Evolutionary conservation across 208 protist genomes (phyloP).

Genomic region (Tritrichomonas musculus): DNA sequence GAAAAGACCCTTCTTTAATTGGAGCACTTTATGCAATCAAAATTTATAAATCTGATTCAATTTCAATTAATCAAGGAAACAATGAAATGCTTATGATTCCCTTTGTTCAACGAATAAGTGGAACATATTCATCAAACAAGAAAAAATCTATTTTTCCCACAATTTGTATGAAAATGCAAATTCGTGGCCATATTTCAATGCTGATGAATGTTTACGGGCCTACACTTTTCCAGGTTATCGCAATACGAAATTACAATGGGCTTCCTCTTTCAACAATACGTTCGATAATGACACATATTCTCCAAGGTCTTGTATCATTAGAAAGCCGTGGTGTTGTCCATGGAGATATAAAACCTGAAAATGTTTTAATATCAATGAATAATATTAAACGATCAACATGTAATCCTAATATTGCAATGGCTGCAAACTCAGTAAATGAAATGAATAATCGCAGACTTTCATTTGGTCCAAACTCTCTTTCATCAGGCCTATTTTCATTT

Average conservation of each 20-base stretch:
- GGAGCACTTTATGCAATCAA: not conserved
- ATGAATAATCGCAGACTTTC: too few relatives aligned
- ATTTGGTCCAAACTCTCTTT: too few relatives aligned
- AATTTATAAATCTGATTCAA: not conserved
- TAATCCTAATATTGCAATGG: too few relatives aligned
- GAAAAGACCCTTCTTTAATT: not conserved
- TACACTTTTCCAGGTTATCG: not conserved
- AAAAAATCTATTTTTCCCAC: not conserved
- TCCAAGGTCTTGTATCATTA: not conserved
- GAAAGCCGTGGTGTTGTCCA: not conserved
- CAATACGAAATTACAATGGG: not conserved
- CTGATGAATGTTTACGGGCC: not conserved
- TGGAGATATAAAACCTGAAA: conserved; percentile 46
- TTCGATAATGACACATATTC: not conserved
- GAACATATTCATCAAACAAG: too few relatives aligned
- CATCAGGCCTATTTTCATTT: not conserved
- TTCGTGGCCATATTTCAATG: not conserved
- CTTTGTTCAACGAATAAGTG: not conserved
- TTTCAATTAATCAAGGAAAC: not conserved
- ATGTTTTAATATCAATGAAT: conserved; percentile 39
- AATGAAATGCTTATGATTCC: not conserved
- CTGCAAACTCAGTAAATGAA: too few relatives aligned
- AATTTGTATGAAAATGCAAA: not conserved
- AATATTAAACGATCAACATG: not conserved
- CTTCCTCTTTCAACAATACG: not conserved